phyloP scores from a whole-genome alignment of 495 filamentous ascomycete species.

The Penicillium canescens region DNA sequence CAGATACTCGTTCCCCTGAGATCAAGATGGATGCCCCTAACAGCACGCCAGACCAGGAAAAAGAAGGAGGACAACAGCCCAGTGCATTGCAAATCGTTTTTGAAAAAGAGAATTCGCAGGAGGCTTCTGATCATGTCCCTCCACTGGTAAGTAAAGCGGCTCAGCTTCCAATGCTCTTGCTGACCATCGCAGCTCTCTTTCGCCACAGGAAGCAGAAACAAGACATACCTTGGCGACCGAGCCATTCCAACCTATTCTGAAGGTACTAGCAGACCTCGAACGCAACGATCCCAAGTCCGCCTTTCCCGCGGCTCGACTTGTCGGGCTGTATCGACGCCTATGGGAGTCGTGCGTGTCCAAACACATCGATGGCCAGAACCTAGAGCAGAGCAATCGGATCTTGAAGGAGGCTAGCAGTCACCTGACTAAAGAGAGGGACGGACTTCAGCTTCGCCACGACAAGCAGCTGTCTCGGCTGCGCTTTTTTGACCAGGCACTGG shows the following conservation, averaged over 20 bases:
- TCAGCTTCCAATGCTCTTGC: neutral
- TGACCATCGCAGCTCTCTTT: neutral
- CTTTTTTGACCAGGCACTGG: constrained; percentile 4
- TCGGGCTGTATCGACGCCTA: constrained; percentile 1
- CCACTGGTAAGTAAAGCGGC: constrained; percentile 1
- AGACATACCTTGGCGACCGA: neutral
- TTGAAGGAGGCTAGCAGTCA: constrained; percentile 3
- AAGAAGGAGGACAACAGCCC: neutral
- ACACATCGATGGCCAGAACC: constrained; percentile 3
- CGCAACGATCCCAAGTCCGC: constrained; percentile 1
- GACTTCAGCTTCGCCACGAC: constrained; percentile 9
- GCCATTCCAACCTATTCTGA: neutral
- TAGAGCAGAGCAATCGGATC: neutral
- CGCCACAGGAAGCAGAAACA: neutral
- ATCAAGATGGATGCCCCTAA: neutral
- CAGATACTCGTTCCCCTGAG: neutral
- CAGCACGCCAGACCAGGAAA: neutral
- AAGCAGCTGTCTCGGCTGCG: constrained; percentile 6
- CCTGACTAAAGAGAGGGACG: constrained; percentile 7
- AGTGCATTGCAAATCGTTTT: neutral
- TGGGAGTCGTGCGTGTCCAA: constrained; percentile 4
- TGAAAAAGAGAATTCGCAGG: neutral
- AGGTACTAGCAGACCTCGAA: constrained; percentile 2
- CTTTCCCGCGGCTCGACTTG: constrained; percentile 1
- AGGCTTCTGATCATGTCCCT: neutral